Evolutionary conservation across 805 yeast species (phyloP).

Genomic region (Kuraishia piskuri): DNA sequence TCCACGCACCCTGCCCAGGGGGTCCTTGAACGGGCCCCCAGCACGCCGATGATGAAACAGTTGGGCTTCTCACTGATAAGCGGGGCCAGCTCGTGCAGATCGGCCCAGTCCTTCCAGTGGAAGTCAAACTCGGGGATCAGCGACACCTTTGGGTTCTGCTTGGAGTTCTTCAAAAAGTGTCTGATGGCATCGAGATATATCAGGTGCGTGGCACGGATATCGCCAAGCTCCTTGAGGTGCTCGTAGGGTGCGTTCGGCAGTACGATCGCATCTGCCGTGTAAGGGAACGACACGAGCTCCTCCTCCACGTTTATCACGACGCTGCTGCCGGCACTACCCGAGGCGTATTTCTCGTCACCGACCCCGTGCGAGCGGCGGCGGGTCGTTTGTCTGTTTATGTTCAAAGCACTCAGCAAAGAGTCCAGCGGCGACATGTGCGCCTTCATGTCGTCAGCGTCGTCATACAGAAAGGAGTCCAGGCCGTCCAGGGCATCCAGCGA

Average conservation of each 20-base stretch:
- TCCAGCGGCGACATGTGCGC: background rate
- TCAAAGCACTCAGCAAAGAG: background rate
- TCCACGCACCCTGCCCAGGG: conserved; percentile 33
- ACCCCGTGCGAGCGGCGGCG: conserved; percentile 1
- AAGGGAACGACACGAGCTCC: conserved; percentile 19
- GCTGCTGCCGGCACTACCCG: conserved; percentile 12
- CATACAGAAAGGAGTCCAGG: background rate
- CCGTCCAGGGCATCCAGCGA: background rate
- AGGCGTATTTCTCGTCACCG: conserved; percentile 2
- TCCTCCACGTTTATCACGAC: conserved; percentile 10
- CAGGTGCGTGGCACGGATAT: conserved; percentile 24
- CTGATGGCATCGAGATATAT: conserved; percentile 25
- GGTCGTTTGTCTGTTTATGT: background rate
- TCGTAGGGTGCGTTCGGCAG: conserved; percentile 29
- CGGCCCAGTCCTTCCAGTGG: conserved; percentile 52
- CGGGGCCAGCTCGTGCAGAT: conserved; percentile 32
- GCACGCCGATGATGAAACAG: conserved; percentile 35
- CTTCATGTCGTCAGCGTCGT: background rate
- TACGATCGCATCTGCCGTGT: conserved; percentile 19
- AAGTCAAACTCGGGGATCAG: conserved; percentile 29
- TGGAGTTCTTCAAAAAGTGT: conserved; percentile 17
- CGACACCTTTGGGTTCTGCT: conserved; percentile 15
- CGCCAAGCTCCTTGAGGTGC: conserved; percentile 25
- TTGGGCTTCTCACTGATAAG: conserved; percentile 29
- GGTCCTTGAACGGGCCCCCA: conserved; percentile 30